phyloP scores from a whole-genome alignment of 1,284 basidiomycete genomes.

The Cutaneotrichosporon cavernicola region DNA sequence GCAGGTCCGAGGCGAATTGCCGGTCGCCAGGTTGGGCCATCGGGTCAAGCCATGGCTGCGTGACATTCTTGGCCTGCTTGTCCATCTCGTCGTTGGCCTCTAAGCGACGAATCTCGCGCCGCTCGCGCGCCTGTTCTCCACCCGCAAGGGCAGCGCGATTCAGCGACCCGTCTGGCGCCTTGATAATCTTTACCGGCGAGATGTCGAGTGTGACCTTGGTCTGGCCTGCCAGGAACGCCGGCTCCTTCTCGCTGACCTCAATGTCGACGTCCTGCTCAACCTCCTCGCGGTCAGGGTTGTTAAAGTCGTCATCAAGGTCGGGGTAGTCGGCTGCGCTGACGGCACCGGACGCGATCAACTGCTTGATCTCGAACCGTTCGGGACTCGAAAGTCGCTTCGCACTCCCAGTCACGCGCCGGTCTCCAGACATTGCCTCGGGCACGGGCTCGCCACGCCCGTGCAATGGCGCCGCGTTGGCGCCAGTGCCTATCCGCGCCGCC shows the following conservation, averaged over 20 bases:
- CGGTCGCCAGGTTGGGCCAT: slow-evolving; percentile 87
- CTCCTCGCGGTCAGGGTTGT: slow-evolving; percentile 72
- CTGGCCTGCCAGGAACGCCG: slow-evolving; percentile 92
- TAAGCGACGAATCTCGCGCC: slow-evolving; percentile 88
- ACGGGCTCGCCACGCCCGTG: neutral
- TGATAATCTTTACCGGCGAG: slow-evolving; percentile 95
- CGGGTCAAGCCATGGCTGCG: slow-evolving; percentile 94
- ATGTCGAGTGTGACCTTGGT: slow-evolving; percentile 92
- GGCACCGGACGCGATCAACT: slow-evolving; percentile 92
- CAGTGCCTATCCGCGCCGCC: slow-evolving; percentile 65
- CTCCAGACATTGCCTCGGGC: slow-evolving; percentile 57
- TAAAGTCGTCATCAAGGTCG: slow-evolving; percentile 88
- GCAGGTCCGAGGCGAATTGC: slow-evolving; percentile 89
- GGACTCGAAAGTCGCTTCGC: slow-evolving; percentile 93
- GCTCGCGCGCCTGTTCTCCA: slow-evolving; percentile 88
- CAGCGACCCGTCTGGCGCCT: slow-evolving; percentile 89
- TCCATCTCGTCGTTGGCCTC: slow-evolving; percentile 93
- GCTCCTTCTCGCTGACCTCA: slow-evolving; percentile 95
- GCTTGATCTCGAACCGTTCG: slow-evolving; percentile 99
- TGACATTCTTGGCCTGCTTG: slow-evolving; percentile 88
- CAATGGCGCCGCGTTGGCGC: slow-evolving; percentile 56
- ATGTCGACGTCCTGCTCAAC: slow-evolving; percentile 96
- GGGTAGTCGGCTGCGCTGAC: slow-evolving; percentile 92
- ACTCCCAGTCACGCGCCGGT: slow-evolving; percentile 59
- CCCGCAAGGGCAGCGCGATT: slow-evolving; percentile 94